Evolutionary conservation across 2,329 filamentous ascomycete species (phyloP).

Genomic region (Claviceps sorghi): DNA sequence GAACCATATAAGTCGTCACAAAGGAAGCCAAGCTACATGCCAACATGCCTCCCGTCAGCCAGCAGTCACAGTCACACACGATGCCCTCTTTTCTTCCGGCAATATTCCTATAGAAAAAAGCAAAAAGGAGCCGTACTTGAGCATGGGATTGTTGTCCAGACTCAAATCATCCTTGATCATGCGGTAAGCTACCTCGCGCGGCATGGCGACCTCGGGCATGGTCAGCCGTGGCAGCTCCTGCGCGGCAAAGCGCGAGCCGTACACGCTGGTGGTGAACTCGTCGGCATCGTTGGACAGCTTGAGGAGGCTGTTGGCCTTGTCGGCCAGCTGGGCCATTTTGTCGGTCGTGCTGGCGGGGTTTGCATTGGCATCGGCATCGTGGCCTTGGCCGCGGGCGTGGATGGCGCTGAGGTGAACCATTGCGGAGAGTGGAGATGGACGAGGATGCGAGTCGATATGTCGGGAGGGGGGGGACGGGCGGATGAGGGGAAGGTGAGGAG

Average conservation of each 20-base stretch:
- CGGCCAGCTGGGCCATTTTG: conserved; percentile 17
- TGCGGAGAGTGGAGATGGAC: conserved; percentile 2
- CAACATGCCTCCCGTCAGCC: conserved; percentile 23
- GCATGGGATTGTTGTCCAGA: conserved; percentile 78
- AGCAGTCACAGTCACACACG: no score
- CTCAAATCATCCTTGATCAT: conserved; percentile 95
- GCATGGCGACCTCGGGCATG: conserved; percentile 88
- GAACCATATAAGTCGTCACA: conserved; percentile 88
- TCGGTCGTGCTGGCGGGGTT: conserved; percentile 1
- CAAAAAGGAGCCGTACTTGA: conserved; percentile 40
- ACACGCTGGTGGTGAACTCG: conserved; percentile 64
- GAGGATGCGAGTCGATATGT: neutral
- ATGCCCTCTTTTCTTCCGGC: neutral
- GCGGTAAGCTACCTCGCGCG: conserved; percentile 79
- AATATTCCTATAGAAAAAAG: neutral
- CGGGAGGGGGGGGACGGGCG: no score
- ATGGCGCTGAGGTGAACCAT: conserved; percentile 40
- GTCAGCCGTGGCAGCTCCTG: conserved; percentile 67
- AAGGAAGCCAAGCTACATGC: conserved; percentile 80
- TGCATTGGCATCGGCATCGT: neutral
- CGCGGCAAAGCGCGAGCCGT: conserved; percentile 71
- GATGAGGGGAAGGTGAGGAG: no score
- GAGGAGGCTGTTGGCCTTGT: conserved; percentile 23
- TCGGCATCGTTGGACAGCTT: conserved; percentile 37
- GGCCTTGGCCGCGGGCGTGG: conserved; percentile 8